Evolutionary conservation across 305 asterid genomes (phyloP).

Genomic region (Fraxinus baroniana): DNA sequence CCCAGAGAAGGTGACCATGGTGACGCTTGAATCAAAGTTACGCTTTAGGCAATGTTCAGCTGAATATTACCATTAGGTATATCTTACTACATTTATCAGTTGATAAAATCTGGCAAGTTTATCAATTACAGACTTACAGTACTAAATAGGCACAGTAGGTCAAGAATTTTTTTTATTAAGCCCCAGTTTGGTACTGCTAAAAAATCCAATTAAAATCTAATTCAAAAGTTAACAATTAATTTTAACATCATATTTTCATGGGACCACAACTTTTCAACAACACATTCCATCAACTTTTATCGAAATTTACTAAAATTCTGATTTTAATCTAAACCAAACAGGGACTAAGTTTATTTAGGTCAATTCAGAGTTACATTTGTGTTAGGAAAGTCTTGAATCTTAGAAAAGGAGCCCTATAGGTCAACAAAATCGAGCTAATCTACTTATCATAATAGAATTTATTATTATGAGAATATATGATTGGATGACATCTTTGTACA

Average conservation of each 20-base stretch:
- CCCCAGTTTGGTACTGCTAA: neutral
- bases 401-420: neutral
- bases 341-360: neutral
- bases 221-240: neutral
- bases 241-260: neutral
- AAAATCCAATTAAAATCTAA: neutral
- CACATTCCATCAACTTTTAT: neutral
- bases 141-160: neutral
- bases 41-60: neutral
- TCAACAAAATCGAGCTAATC: neutral
- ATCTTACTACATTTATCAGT: neutral
- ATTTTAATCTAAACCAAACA: neutral
- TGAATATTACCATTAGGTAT: neutral
- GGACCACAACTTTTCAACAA: neutral
- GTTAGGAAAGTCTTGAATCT: neutral
- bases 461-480: neutral
- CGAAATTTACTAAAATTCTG: neutral
- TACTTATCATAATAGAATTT: neutral
- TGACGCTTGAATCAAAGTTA: neutral
- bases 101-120: neutral
- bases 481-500: neutral
- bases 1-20: neutral
- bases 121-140: neutral
- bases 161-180: neutral
- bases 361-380: neutral